These are phyloP conservation scores for Leucaena leucocephala DNA, from an alignment of 306 rosid species.

Conservation along the genomic window DNA sequence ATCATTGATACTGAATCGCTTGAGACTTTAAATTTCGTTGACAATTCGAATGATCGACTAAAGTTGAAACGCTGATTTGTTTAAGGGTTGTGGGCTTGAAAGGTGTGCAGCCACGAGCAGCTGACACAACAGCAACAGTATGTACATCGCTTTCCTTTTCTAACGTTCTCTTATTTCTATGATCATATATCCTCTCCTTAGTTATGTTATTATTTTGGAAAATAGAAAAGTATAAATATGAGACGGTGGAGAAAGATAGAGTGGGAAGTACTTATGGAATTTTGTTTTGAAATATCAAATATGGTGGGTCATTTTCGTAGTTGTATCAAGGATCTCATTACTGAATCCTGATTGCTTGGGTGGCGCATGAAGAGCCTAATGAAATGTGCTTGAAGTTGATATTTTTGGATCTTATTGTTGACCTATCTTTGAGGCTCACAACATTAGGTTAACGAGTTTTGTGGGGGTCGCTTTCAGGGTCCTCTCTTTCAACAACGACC, in stretches of 20 bases:
- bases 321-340: background rate
- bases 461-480: slow-evolving; percentile 63
- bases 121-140: slow-evolving; percentile 98
- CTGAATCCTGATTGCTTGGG: background rate
- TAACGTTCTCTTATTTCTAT: slow-evolving; percentile 13
- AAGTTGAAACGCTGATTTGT: slow-evolving; percentile 17
- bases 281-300: background rate
- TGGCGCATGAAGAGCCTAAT: too few relatives aligned
- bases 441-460: background rate
- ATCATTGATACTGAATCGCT: slow-evolving; percentile 21
- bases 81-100: slow-evolving; percentile 96
- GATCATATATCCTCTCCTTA: background rate
- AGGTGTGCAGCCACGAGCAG: slow-evolving; percentile 99
- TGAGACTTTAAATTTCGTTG: slow-evolving; percentile 4
- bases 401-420: slow-evolving; percentile 23
- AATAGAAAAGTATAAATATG: background rate
- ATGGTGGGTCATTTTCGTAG: background rate
- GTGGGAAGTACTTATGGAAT: background rate
- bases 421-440: slow-evolving; percentile 21
- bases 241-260: background rate
- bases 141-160: slow-evolving; percentile 33
- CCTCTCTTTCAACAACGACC: slow-evolving; percentile 99
- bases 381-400: background rate
- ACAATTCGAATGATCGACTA: background rate
- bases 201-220: background rate